Base-by-base conservation (phyloP, 2,329 filamentous ascomycete species). In the Lachnellula arida region DNA sequence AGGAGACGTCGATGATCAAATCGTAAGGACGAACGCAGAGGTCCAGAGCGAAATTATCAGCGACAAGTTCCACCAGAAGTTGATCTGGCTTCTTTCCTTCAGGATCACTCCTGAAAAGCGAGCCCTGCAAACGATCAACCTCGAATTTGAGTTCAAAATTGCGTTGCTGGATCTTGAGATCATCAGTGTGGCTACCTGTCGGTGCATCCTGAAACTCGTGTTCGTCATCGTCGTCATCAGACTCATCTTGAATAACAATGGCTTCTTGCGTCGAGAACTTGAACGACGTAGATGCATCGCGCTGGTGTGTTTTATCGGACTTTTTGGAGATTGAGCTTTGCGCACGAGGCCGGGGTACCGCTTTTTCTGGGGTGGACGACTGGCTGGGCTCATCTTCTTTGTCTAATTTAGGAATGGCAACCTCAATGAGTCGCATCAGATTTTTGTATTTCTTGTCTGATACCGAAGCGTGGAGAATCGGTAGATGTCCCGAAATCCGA, bases 391-490 rank as follows among this genome's bases (percentile, higher is more conserved):
- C 67, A 9, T 75, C 71, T 1, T 78, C 76, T 15, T 78, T 76
- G 25, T 83, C 81, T 55, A 97, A 87, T 59, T 88, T 92, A 1
- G 94, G 95, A 57, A 99, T 89, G 0, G 94, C 92, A 55, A 96
- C 91, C 58, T 99, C 93, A 59, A 99, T 93, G 44, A 99, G 79
- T 65, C 86, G 92, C 94, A 99, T 99, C 57, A 99, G 72, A 46
- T 85, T 92, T 75, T 97, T 99, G 77, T 99, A 99, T 71, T 99
- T 99, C 39, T 85, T 85, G 66, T 99, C 95, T 0, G 94, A 97
- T 39, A 95, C 86, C 0, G 89, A 89, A 11, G 89, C 94, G 70
- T 97, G 93, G 1, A 99, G 78, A 51, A 97, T 86, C 0, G 95
- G 94, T 52, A 99, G 78, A 65, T 95, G 91, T 2, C 94, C 94